Evolutionary conservation across 2,329 filamentous ascomycete species (phyloP).

Genomic region (Bipolaris bicolor): DNA sequence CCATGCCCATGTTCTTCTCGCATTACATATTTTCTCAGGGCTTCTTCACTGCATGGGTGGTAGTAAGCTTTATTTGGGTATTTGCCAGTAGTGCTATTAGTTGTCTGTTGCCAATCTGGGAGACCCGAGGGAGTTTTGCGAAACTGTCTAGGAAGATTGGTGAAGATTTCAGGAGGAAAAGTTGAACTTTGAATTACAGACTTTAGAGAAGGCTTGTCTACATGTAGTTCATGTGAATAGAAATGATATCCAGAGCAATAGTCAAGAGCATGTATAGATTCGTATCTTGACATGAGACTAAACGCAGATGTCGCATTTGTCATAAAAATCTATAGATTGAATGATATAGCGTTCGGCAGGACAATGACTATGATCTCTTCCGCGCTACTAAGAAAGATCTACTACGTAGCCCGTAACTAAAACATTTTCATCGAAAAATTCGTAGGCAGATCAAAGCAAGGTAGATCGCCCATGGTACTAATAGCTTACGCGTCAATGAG

Average conservation of each 20-base stretch:
- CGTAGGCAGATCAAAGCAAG: too few species aligned
- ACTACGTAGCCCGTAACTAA: not conserved
- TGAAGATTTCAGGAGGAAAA: constrained; percentile 14
- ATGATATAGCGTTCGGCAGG: not conserved
- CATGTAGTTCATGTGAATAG: not conserved
- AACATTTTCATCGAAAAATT: too few species aligned
- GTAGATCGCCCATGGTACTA: too few species aligned
- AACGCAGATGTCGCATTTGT: not conserved
- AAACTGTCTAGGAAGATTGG: constrained; percentile 22
- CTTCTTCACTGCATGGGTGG: constrained; percentile 53
- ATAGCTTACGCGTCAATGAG: too few species aligned
- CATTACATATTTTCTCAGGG: constrained; percentile 50
- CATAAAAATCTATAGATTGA: not conserved
- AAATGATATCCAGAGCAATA: not conserved
- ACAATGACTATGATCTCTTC: not conserved
- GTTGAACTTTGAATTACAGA: not conserved
- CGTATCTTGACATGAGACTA: not conserved
- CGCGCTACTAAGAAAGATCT: not conserved
- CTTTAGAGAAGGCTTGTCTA: not conserved
- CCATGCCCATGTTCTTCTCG: constrained; percentile 53
- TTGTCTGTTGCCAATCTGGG: constrained; percentile 52
- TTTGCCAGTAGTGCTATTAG: constrained; percentile 50
- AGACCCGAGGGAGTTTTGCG: constrained; percentile 46
- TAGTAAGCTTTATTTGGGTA: constrained; percentile 53
- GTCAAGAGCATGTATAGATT: not conserved